phyloP scores from a whole-genome alignment of 176 grass and related monocot species.

The Calamus simplicifolius region DNA sequence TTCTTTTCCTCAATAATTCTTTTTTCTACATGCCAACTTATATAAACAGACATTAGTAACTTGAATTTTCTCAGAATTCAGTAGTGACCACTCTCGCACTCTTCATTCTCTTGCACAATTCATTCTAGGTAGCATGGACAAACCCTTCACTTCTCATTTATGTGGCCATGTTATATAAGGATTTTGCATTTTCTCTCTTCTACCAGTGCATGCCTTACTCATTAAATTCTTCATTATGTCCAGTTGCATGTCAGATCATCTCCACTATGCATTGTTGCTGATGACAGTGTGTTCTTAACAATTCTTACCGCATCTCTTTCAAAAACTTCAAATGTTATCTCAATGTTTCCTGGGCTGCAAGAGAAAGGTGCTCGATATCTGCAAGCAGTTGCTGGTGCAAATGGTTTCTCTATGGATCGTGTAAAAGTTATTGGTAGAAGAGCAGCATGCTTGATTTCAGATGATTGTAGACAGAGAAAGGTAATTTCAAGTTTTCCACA shows the following conservation, averaged over 20 bases:
- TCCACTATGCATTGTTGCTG: conserved; percentile 66
- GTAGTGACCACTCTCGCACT: too few species aligned
- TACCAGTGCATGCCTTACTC: too few species aligned
- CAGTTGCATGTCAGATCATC: conserved; percentile 54
- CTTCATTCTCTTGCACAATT: too few species aligned
- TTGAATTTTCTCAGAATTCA: too few species aligned
- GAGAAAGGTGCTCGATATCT: conserved; percentile 56
- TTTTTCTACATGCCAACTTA: too few species aligned
- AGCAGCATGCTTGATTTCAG: conserved; percentile 33
- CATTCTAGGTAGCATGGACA: too few species aligned
- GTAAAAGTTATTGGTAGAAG: conserved; percentile 55
- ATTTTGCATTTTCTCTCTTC: too few species aligned
- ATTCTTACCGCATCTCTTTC: conserved; percentile 49
- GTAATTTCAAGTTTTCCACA: conserved; percentile 28
- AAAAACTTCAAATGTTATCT: conserved; percentile 57
- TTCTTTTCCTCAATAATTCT: too few species aligned
- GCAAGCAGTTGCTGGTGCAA: conserved; percentile 53
- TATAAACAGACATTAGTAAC: too few species aligned
- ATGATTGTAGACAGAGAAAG: conserved; percentile 52
- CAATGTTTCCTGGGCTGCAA: conserved; percentile 66
- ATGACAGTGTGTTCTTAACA: conserved; percentile 83
- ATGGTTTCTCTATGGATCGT: conserved; percentile 53
- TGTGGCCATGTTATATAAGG: too few species aligned
- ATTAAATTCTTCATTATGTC: conserved; percentile 12
- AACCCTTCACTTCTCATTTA: too few species aligned